Evolutionary conservation across 2,329 filamentous ascomycete genomes (phyloP).

Genomic region (Stagonosporopsis cucurbitacearum): DNA sequence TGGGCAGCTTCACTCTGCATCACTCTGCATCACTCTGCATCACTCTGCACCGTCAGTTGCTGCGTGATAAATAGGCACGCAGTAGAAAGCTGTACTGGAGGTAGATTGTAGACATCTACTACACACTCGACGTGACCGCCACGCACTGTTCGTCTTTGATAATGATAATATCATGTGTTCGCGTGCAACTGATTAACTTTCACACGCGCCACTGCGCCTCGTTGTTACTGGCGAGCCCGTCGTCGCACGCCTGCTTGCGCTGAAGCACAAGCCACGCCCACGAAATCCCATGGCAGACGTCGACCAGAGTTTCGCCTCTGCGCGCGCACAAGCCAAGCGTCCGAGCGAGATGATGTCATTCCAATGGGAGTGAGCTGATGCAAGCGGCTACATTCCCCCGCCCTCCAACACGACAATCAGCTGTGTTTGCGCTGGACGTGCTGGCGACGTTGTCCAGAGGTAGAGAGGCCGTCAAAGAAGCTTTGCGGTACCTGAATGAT

Average conservation of each 20-base stretch:
- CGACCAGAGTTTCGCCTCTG: conserved; percentile 5
- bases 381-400: conserved; percentile 13
- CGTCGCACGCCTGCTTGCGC: conserved; percentile 1
- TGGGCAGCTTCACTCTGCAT: too few relatives aligned
- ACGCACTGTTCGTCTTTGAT: too few relatives aligned
- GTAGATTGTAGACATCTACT: too few relatives aligned
- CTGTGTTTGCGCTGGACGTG: neutral
- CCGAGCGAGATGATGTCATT: conserved; percentile 14
- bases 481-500: conserved; percentile 31
- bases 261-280: conserved; percentile 14
- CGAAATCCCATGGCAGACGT: conserved; percentile 3
- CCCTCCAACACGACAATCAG: neutral
- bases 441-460: neutral
- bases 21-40: conserved; percentile 12
- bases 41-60: conserved; percentile 4
- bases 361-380: conserved; percentile 8
- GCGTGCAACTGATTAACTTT: too few relatives aligned
- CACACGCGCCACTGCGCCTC: conserved; percentile 10
- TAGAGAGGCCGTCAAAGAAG: neutral
- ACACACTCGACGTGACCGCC: too few relatives aligned
- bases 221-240: conserved; percentile 4
- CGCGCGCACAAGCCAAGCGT: conserved; percentile 16
- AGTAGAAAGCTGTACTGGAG: too few relatives aligned
- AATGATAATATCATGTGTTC: too few relatives aligned
- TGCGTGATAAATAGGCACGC: too few relatives aligned